Evolutionary conservation across 139 green algal genomes (phyloP).

Genomic region (Chlorella sp.): DNA sequence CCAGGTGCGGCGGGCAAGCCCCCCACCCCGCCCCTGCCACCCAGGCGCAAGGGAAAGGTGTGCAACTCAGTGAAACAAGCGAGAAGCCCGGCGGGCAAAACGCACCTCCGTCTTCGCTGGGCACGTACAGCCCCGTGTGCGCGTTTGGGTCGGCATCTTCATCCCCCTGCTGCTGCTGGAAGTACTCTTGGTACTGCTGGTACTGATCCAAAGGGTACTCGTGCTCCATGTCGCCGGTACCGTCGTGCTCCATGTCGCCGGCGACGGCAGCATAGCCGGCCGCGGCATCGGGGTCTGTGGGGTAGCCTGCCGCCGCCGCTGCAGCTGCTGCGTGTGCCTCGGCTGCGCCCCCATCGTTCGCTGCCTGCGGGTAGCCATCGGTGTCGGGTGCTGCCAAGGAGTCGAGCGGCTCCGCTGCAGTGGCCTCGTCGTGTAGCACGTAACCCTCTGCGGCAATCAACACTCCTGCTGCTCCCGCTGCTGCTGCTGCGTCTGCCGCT

Average conservation of each 20-base stretch:
- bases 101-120: constrained; percentile 2
- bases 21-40: not conserved
- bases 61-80: no score
- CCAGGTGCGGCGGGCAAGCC: not conserved
- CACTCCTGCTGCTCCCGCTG: not conserved
- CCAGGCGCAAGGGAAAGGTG: not conserved
- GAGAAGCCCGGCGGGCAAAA: not conserved
- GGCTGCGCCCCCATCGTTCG: not conserved
- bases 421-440: not conserved
- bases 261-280: not conserved
- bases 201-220: not conserved
- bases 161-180: not conserved
- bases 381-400: not conserved
- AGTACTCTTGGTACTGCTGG: constrained; percentile 3
- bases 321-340: not conserved
- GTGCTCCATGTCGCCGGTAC: not conserved
- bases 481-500: not conserved
- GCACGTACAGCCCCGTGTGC: not conserved
- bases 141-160: constrained; percentile 20
- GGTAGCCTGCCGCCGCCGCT: not conserved
- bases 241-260: not conserved
- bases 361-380: not conserved
- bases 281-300: not conserved
- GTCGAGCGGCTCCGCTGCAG: not conserved
- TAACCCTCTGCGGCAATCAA: not conserved